Evolutionary conservation across 2,329 filamentous ascomycete species (phyloP), one percentile per base, ranked within the genome.

Genomic region (Neurospora crassa): DNA sequence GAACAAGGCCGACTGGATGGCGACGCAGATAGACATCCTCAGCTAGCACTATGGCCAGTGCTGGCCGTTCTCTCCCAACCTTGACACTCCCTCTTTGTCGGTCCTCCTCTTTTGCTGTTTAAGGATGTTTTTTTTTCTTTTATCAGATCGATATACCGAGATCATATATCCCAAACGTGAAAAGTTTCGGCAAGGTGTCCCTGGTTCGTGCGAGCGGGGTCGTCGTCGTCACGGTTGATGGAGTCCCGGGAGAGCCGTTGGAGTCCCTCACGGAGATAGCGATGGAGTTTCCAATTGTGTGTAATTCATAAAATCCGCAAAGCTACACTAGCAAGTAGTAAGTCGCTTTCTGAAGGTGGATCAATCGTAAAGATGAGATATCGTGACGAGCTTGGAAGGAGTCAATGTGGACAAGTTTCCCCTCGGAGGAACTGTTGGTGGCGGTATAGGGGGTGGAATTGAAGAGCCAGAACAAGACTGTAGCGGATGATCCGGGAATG

Each of bases 1-100:
- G 84, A 94, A 94, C 79, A 92, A 83, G 75, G 90, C 91, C 70
- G 91, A 94, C 80, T 93, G 92, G 41, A 93, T 83, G 77, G 88
- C 89, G 72, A 88, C 84, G 71, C 83, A 82, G 74, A 90, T 82
- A 72, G 85, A 85, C 85, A 87, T 87, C 20, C 24, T 72, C 53
- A 63, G 69, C 67, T 70, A 41, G 69, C 53, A 63, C 53, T 63
- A 63, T 63, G 53, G 53, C 53, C 53, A 63, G 53, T 63, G 53
- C 53, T 63, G 53, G 53, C 53, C 53, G 53, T 63, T 63, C 53
- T 63, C 53, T 63, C 53, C 53, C 53, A 63, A 63, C 29, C 53
- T 37, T 63, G 24, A 63, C 68, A 40, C 24, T n/a, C 24, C 37
- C n/a, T 40, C 42, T 67, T 37, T 41, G 40, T 41, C 53, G 45